Base-by-base conservation (phyloP, 768 basidiomycete species). In the Phaeotremella skinneri region DNA sequence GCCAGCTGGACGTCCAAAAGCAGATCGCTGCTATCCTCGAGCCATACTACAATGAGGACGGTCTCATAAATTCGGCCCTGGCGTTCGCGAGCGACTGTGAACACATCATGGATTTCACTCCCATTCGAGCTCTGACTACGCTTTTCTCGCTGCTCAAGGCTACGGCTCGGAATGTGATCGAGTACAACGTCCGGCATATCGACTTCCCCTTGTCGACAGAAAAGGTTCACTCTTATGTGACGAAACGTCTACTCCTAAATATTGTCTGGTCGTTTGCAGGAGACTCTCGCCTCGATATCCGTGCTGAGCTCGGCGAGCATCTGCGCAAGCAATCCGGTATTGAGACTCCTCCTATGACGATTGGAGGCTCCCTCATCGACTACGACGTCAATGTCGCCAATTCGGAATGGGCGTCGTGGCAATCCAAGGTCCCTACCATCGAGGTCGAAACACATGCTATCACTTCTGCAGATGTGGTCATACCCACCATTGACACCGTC, bases 61-160 rank as follows among this genome's bases (percentile, higher is more conserved):
- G 90, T 29, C 82, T 99, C 4, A 88, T 98, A 58, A 82, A 83
- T 63, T 80, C 83, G 3, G 90, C 92, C 3, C 81, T 97, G 42
- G 80, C 81, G 23, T 90, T 86, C 67, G 91, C 92, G 0, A 85
- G 85, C 49, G 82, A 85, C n/a, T 86, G 91, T 47, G 89, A 91
- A 67, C 96, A 99, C 71, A 97, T 99, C 80, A 98, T 99, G 96
- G 93, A 97, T 77, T 97, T 98, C 80, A 96, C 94, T 1, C 76
- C 79, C 31, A 90, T 87, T 7, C 89, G 96, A 42, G 91, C 91
- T 0, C 85, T 98, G 56, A 91, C 90, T 69, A 98, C 96, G 0
- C 83, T 99, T 20, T 98, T 99, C 81, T 98, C 96, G 11, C 83
- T 98, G 51, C 79, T 98, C 78, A 97, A 97, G 83, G 97, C 97